Base-by-base conservation (phyloP, 1,284 basidiomycete species). In the Dichomitus squalens region DNA sequence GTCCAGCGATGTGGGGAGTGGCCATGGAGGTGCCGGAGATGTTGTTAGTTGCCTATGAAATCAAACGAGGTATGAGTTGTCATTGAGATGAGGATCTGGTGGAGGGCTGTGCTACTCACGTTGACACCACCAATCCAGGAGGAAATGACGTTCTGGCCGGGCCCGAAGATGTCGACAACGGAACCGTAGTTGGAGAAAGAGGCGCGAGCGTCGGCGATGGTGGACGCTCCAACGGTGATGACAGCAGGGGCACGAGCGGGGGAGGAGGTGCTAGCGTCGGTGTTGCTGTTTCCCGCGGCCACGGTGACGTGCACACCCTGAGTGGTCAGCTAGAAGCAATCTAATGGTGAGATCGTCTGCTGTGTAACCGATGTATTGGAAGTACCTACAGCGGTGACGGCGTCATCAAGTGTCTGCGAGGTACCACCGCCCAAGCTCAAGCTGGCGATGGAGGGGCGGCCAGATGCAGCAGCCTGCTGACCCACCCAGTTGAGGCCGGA, bases 351-450 rank as follows among this genome's bases (percentile, higher is more conserved):
- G 6, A 7, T 11, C 7, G 18, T n/a, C n/a, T n/a, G n/a, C 8
- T 25, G 20, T 23, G 14, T n/a, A 12, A 20, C 12, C 12, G 35
- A 35, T 14, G 40, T 50, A 21, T 57, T 35, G 18, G 16, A 29
- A 12, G 16, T 23, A 55, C 61, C 6, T 59, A 71, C 69, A 23
- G 64, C 53, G 40, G 65, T 64, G 59, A 90, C 87, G 40, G 87
- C 87, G 56, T 80, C 78, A 71, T 91, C 87, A 44, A 90, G 78
- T 31, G 85, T 76, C 57, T 78, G 77, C 41, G 81, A 82, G 69
- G 84, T 83, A 61, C 83, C 79, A 65, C 87, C 88, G 48, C 87
- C 87, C 52, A 90, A 79, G 53, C 85, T 86, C 85, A 91, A 86
- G 75, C 85, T 86, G 65, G 85, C 85, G 64, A 90, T 83, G 34